Conservation (phyloP, 768 basidiomycete species). For the Suillus subaureus region DNA sequence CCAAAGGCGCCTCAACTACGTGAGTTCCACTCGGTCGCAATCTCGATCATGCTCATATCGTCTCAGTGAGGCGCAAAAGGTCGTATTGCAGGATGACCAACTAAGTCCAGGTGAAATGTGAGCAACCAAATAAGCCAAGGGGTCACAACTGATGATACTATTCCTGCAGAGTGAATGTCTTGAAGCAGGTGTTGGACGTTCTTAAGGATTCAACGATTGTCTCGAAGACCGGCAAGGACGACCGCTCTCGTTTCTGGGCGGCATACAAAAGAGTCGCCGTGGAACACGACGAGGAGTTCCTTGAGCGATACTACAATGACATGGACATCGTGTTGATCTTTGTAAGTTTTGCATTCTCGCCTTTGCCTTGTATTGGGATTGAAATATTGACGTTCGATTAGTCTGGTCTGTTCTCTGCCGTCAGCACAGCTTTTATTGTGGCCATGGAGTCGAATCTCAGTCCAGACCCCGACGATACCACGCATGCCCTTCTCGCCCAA, state of each 20-base stretch:
- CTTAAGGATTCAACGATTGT: background rate
- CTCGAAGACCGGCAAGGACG: background rate
- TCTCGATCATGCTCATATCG: background rate
- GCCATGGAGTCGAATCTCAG: slow-evolving; percentile 12
- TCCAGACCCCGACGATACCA: slow-evolving; percentile 14
- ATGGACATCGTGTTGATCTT: slow-evolving; percentile 24
- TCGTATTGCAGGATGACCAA: background rate
- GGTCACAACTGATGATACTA: background rate
- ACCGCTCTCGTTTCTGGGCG: slow-evolving; percentile 9
- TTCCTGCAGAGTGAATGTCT: background rate
- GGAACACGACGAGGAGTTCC: slow-evolving; percentile 18
- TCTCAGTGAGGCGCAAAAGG: no score
- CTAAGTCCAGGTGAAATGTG: background rate
- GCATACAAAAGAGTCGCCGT: slow-evolving; percentile 15
- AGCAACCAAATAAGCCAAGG: background rate
- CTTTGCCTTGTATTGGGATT: background rate
- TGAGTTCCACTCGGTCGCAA: background rate
- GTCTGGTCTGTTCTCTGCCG: slow-evolving; percentile 18
- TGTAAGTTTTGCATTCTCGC: slow-evolving; percentile 9
- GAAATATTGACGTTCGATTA: background rate
- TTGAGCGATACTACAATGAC: slow-evolving; percentile 17
- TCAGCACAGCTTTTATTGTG: slow-evolving; percentile 15
- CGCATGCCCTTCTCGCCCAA: slow-evolving; percentile 13
- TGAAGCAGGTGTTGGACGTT: background rate
- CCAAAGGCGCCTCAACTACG: background rate